Conservation (phyloP, 495 filamentous ascomycete species). For the Hypomontagnella monticulosa region DNA sequence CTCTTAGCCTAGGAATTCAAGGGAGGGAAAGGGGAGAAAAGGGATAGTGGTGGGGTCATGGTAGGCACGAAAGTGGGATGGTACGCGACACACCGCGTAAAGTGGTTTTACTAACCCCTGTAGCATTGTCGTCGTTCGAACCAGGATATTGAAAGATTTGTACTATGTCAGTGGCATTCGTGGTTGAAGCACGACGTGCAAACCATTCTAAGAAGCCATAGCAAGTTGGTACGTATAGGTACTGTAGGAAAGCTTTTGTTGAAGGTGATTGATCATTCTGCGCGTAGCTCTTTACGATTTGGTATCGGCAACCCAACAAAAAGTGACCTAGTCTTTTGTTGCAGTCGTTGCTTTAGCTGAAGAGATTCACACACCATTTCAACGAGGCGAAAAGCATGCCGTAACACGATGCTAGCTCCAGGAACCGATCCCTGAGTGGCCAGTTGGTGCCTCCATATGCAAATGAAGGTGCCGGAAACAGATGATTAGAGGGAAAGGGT, state of each 20-base stretch:
- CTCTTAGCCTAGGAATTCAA: constrained; percentile 37
- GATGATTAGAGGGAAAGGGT: constrained; percentile 3
- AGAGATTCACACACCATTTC: constrained; percentile 31
- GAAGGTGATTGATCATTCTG: constrained; percentile 2
- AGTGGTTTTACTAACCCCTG: constrained; percentile 46
- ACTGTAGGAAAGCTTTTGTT: constrained; percentile 14
- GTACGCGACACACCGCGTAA: constrained; percentile 49
- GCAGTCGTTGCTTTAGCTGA: neutral
- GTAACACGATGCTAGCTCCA: constrained; percentile 29
- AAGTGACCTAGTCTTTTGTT: neutral
- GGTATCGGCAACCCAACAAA: constrained; percentile 21
- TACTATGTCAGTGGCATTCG: neutral
- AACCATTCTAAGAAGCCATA: constrained; percentile 3
- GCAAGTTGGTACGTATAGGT: constrained; percentile 13
- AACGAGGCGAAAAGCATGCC: neutral
- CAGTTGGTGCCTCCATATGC: constrained; percentile 6
- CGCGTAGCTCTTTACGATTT: constrained; percentile 14
- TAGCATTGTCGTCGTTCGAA: constrained; percentile 10
- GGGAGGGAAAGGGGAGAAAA: constrained; percentile 33
- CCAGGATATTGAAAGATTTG: constrained; percentile 13
- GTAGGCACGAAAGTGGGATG: constrained; percentile 42
- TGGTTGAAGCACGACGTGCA: neutral
- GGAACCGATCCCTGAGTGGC: constrained; percentile 30
- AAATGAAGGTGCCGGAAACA: constrained; percentile 15
- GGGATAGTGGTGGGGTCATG: constrained; percentile 38